Evolutionary conservation across 108 stramenopile genomes (phyloP).

Genomic region (Fistulifera pelliculosa): DNA sequence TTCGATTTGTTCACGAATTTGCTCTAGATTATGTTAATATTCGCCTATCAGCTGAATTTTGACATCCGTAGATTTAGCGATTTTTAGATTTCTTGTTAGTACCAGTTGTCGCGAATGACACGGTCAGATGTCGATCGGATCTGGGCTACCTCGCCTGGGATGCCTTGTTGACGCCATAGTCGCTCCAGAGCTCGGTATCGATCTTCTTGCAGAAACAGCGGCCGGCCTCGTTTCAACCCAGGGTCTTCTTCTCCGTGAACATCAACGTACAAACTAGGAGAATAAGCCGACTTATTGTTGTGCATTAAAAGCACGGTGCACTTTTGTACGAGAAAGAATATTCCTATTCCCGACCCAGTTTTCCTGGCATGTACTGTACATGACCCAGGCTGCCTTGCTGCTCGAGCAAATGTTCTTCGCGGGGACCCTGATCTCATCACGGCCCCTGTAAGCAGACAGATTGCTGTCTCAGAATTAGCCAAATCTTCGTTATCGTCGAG

Average conservation of each 20-base stretch:
- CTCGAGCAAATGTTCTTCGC: slow-evolving; percentile 26
- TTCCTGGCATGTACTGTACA: slow-evolving; percentile 82
- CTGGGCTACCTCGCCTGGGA: slow-evolving; percentile 84
- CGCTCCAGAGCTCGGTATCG: slow-evolving; percentile 67
- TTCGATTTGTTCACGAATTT: no score
- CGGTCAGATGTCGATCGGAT: slow-evolving; percentile 84
- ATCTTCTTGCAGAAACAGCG: slow-evolving; percentile 77
- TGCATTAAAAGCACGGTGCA: slow-evolving; percentile 88
- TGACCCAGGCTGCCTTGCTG: slow-evolving; percentile 56
- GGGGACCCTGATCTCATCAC: slow-evolving; percentile 74
- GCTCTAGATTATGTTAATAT: no score
- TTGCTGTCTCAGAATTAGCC: slow-evolving; percentile 69
- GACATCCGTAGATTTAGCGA: no score
- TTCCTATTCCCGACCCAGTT: slow-evolving; percentile 79
- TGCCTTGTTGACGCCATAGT: slow-evolving; percentile 76
- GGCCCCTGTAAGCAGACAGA: slow-evolving; percentile 82
- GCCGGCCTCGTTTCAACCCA: slow-evolving; percentile 72
- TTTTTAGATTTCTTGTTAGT: slow-evolving; percentile 26
- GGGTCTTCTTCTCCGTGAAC: slow-evolving; percentile 92
- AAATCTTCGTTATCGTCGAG: slow-evolving; percentile 59
- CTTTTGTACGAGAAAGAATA: slow-evolving; percentile 88
- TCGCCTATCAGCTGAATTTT: no score
- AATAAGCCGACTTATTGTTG: slow-evolving; percentile 90
- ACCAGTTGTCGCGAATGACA: slow-evolving; percentile 90
- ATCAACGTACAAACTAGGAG: slow-evolving; percentile 84